phyloP scores from a whole-genome alignment of 352 stramenopile genomes.

The Pythium folliculosum region DNA sequence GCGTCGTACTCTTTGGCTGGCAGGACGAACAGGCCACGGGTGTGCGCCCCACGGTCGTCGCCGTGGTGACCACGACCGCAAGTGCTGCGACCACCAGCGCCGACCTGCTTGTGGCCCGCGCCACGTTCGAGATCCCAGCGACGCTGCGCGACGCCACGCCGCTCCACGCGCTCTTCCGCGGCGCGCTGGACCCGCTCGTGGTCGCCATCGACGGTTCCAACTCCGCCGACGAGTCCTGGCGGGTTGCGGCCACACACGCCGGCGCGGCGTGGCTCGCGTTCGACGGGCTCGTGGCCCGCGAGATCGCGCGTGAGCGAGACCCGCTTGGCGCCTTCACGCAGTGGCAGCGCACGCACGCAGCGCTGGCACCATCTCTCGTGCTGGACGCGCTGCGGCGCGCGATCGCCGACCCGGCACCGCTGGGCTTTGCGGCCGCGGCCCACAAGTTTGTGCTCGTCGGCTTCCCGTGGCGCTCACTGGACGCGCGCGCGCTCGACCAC shows the following conservation, averaged over 20 bases:
- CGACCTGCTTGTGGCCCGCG: slow-evolving; percentile 2
- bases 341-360: slow-evolving; percentile 36
- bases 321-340: slow-evolving; percentile 28
- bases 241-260: neutral
- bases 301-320: slow-evolving; percentile 31
- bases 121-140: slow-evolving; percentile 6
- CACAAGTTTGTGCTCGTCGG: slow-evolving; percentile 50
- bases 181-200: slow-evolving; percentile 39
- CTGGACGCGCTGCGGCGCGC: slow-evolving; percentile 27
- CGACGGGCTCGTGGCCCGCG: slow-evolving; percentile 23
- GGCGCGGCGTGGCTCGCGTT: slow-evolving; percentile 22
- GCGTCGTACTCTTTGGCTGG: slow-evolving; percentile 29
- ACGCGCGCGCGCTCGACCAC: slow-evolving; percentile 34
- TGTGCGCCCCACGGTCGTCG: neutral
- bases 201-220: slow-evolving; percentile 32
- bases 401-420: slow-evolving; percentile 12
- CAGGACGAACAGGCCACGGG: neutral
- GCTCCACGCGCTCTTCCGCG: slow-evolving; percentile 28
- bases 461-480: slow-evolving; percentile 41
- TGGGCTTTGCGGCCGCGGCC: slow-evolving; percentile 1
- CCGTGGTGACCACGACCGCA: neutral
- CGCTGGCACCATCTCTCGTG: slow-evolving; percentile 28
- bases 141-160: neutral
- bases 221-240: neutral
- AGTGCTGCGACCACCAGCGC: too few species aligned